Percentiles rank a stretch among this genome's conserved stretches.
Conservation (phyloP, 2,329 filamentous ascomycete species). For the Colletotrichum sp. region DNA sequence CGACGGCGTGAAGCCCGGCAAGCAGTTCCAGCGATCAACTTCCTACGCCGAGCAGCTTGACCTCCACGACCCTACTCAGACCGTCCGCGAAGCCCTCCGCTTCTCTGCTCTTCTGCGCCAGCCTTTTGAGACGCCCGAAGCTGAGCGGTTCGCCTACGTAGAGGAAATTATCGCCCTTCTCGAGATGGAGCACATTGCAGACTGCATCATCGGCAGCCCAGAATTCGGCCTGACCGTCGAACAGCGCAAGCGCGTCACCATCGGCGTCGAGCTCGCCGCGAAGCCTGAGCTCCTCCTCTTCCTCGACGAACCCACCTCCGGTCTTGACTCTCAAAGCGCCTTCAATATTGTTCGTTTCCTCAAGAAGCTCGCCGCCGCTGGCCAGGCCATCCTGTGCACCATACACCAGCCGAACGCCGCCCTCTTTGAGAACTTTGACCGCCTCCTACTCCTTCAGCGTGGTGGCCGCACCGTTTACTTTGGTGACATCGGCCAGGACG, state of each 20-base stretch:
- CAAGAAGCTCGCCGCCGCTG: slow-evolving; percentile 77
- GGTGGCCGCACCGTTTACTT: slow-evolving; percentile 88
- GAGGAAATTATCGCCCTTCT: slow-evolving; percentile 65
- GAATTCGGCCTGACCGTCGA: slow-evolving; percentile 75
- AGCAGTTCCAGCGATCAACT: slow-evolving; percentile 65
- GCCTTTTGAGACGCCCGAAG: slow-evolving; percentile 54
- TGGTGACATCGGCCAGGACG: slow-evolving; percentile 81
- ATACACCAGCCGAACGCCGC: slow-evolving; percentile 90
- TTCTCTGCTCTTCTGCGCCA: slow-evolving; percentile 69
- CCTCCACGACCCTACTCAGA: slow-evolving; percentile 65
- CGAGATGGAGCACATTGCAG: slow-evolving; percentile 64
- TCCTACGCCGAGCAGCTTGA: slow-evolving; percentile 69
- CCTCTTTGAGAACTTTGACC: slow-evolving; percentile 87
- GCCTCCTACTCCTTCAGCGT: slow-evolving; percentile 77
- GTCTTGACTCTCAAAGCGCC: slow-evolving; percentile 73
- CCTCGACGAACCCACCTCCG: slow-evolving; percentile 79
- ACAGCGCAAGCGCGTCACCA: slow-evolving; percentile 79
- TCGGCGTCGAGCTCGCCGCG: slow-evolving; percentile 87
- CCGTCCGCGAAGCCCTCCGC: slow-evolving; percentile 66
- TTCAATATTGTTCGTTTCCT: slow-evolving; percentile 81
- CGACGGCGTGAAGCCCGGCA: slow-evolving; percentile 60
- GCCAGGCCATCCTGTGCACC: slow-evolving; percentile 88
- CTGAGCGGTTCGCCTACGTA: slow-evolving; percentile 64
- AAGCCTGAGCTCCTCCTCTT: slow-evolving; percentile 80
- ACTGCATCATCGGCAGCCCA: slow-evolving; percentile 61